phyloP scores from a whole-genome alignment of 208 protist genomes.

The Trypanosoma vivax region DNA sequence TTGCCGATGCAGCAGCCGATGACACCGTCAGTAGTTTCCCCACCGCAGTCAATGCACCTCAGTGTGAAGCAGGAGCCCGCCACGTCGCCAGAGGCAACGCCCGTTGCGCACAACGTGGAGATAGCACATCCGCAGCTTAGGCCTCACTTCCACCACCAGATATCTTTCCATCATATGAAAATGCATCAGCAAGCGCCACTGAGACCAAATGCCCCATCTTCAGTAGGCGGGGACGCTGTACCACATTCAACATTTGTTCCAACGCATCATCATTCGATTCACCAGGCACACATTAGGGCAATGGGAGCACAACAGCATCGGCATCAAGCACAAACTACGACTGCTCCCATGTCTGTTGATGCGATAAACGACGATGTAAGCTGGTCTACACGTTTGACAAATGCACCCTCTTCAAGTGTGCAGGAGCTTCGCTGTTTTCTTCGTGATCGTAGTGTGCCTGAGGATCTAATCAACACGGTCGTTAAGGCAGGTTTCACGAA shows the following conservation, averaged over 20 bases:
- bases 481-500: conserved; percentile 5
- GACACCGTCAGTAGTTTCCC: not conserved
- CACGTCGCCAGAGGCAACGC: conserved; percentile 6
- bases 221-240: conserved; percentile 10
- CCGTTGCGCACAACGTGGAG: conserved; percentile 7
- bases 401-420: not conserved
- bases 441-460: conserved; percentile 7
- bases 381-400: conserved; percentile 6
- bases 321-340: conserved; percentile 3
- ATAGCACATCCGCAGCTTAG: conserved; percentile 7
- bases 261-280: conserved; percentile 21
- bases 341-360: conserved; percentile 26
- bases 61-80: conserved; percentile 13
- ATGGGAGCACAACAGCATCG: conserved; percentile 14
- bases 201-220: conserved; percentile 7
- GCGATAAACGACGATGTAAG: conserved; percentile 22
- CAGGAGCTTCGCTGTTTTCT: conserved; percentile 15
- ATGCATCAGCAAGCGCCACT: conserved; percentile 1
- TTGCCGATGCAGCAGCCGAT: conserved; percentile 7
- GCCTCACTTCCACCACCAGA: conserved; percentile 17
- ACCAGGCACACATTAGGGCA: conserved; percentile 35
- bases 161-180: conserved; percentile 7
- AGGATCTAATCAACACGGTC: conserved; percentile 9
- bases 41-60: not conserved
- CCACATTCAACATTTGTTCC: conserved; percentile 13